Evolutionary conservation across 2,329 filamentous ascomycete species (phyloP), one percentile per base, ranked within the genome.

Genomic region (Trichoderma simmonsii): DNA sequence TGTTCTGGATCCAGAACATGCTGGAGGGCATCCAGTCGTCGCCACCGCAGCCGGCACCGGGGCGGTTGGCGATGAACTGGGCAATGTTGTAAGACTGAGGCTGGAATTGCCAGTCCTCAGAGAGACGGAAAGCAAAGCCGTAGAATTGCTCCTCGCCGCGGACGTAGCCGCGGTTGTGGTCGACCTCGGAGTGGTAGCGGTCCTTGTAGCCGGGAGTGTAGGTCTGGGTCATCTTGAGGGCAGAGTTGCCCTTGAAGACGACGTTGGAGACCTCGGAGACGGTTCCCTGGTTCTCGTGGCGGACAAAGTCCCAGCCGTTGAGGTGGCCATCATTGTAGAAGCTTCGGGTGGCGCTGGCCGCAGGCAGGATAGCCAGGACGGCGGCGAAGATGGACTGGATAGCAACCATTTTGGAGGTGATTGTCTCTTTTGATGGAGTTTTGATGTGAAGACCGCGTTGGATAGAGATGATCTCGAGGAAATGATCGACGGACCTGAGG

Each of bases 21-120:
- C 80, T 83, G 18, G 80, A 81, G 0, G 85, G 85, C 84, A 86
- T 86, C 75, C 79, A 86, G 70, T 83, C 81, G 72, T 87, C 83
- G 71, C 73, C 79, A 69, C 75, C 80, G 74, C 84, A 85, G 61
- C 79, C 78, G 3, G 81, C 79, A 73, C 82, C 81, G 1, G 78
- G 77, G 73, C 86, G 86, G 73, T 86, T 81, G 70, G 84, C 84
- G 74, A 87, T 87, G 79, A 86, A 87, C 77, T 87, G 85, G 0
- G 82, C 84, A 59, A 86, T 76, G 78, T 86, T 85, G 78, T 83
- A 87, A 64, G 77, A 78, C 76, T 86, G 83, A 1, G 78, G 76
- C n/a, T 77, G 74, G 75, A 85, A 85, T 73, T 87, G 77, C 85
- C 85, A 87, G 71, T 79, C 69, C 0, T 83, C 76, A 30, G 82